A percentile compares a stretch with the other conserved stretches of the same genome.
Conservation (phyloP, 73 alveolate genomes). For the Uronychia binucleata region DNA sequence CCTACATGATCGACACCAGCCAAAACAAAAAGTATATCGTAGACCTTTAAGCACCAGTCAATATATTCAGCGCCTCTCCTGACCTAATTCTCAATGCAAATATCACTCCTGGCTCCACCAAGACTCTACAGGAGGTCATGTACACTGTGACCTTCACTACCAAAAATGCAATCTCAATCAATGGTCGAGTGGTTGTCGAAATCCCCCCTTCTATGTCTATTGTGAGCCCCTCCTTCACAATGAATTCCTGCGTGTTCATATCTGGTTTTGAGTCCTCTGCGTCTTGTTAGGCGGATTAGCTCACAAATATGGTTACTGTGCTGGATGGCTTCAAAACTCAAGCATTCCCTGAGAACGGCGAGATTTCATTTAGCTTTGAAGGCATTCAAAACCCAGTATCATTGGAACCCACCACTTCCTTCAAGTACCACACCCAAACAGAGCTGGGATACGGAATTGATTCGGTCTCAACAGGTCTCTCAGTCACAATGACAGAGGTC, state of each 20-base stretch:
- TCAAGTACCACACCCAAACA: constrained; percentile 5
- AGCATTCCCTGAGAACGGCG: background rate
- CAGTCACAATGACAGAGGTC: constrained; percentile 7
- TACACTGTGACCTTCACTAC: constrained; percentile 36
- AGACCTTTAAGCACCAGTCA: constrained; percentile 15
- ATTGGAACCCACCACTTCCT: constrained; percentile 6
- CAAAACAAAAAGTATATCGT: constrained; percentile 31
- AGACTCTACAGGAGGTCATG: constrained; percentile 15
- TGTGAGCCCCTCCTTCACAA: constrained; percentile 26
- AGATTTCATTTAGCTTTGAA: background rate
- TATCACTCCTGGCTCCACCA: constrained; percentile 21
- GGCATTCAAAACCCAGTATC: constrained; percentile 35
- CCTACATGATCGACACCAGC: background rate
- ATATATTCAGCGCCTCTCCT: constrained; percentile 23
- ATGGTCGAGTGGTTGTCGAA: constrained; percentile 40
- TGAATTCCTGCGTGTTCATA: constrained; percentile 20
- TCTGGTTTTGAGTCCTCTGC: constrained; percentile 37
- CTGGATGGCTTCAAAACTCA: background rate
- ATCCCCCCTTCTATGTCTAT: constrained; percentile 37
- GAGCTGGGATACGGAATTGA: constrained; percentile 20
- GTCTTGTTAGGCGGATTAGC: constrained; percentile 23
- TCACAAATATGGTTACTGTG: constrained; percentile 4
- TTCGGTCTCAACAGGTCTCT: background rate
- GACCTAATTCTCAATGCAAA: constrained; percentile 15
- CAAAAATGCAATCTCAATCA: constrained; percentile 30